A percentile compares a stretch with the other conserved stretches of the same genome.
These are phyloP conservation scores for Coprinopsis marcescibilis DNA, from an alignment of 768 basidiomycete genomes.

Conservation along the genomic window DNA sequence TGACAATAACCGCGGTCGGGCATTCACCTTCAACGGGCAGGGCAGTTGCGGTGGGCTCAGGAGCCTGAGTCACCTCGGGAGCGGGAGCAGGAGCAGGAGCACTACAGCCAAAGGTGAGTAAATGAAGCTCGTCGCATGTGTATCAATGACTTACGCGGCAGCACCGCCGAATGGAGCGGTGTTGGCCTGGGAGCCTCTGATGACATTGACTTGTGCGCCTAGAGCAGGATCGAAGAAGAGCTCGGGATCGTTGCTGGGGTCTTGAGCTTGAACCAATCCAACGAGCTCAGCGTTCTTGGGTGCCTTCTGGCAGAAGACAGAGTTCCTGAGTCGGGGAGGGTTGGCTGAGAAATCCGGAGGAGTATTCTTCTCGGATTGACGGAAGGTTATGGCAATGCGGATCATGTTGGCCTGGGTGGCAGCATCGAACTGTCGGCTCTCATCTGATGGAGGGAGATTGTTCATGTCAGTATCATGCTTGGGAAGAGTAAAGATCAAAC, in stretches of 20 bases:
- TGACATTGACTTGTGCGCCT: slow-evolving; percentile 33
- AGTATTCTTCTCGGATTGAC: slow-evolving; percentile 55
- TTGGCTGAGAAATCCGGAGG: slow-evolving; percentile 54
- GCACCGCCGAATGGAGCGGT: slow-evolving; percentile 39
- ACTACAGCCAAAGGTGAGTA: not conserved
- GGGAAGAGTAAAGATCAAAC: not conserved
- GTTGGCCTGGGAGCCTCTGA: slow-evolving; percentile 42
- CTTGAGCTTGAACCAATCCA: slow-evolving; percentile 48
- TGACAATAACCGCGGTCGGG: slow-evolving; percentile 17
- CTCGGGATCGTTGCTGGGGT: slow-evolving; percentile 45
- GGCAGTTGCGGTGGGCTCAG: not conserved
- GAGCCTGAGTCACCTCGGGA: not conserved
- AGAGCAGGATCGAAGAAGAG: slow-evolving; percentile 45
- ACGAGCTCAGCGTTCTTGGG: slow-evolving; percentile 45
- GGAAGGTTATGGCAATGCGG: slow-evolving; percentile 45
- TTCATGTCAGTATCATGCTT: not conserved
- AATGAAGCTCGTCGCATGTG: not conserved
- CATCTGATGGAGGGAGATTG: slow-evolving; percentile 28
- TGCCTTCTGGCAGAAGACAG: slow-evolving; percentile 51
- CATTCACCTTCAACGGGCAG: not conserved
- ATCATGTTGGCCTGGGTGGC: slow-evolving; percentile 48
- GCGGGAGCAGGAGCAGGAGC: slow-evolving; percentile 10
- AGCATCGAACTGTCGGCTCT: slow-evolving; percentile 45
- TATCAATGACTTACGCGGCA: slow-evolving; percentile 15
- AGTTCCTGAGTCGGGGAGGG: slow-evolving; percentile 44